These are phyloP conservation scores for Apiospora aurea DNA, from an alignment of 2,329 filamentous ascomycete genomes.

Conservation along the genomic window DNA sequence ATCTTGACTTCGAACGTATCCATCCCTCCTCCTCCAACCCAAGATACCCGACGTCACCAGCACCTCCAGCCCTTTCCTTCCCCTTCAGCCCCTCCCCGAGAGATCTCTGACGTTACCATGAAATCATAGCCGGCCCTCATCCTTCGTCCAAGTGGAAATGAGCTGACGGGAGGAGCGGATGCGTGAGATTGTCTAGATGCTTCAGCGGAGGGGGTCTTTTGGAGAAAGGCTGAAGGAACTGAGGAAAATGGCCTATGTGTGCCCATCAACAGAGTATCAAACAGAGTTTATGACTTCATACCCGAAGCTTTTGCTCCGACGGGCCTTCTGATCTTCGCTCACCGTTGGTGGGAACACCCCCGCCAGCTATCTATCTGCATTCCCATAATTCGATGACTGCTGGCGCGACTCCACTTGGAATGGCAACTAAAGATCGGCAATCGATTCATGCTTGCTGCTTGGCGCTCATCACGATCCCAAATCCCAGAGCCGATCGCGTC, in stretches of 20 bases:
- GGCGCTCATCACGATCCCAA: neutral
- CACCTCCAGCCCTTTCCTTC: neutral
- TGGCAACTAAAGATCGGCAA: neutral
- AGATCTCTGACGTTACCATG: neutral
- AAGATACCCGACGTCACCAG: neutral
- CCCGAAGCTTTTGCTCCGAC: neutral
- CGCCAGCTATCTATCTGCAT: neutral
- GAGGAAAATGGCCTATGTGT: neutral
- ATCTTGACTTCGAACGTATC: neutral
- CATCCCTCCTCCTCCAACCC: neutral
- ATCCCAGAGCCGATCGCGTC: neutral
- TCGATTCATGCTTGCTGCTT: neutral
- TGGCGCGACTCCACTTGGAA: neutral
- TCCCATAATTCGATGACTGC: neutral
- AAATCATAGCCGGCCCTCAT: slow-evolving; percentile 4
- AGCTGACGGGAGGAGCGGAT: neutral
- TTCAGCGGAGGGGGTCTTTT: neutral
- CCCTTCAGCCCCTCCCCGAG: neutral
- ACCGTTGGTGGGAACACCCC: neutral
- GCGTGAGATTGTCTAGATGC: neutral
- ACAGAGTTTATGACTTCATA: neutral
- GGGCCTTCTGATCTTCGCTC: neutral
- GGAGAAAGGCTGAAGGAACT: too few relatives aligned
- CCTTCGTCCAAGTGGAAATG: neutral
- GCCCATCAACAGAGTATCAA: neutral